Evolutionary conservation across 805 yeast genomes (phyloP), one percentile per base, ranked within the genome.

Genomic region (Candida odintsovae): DNA sequence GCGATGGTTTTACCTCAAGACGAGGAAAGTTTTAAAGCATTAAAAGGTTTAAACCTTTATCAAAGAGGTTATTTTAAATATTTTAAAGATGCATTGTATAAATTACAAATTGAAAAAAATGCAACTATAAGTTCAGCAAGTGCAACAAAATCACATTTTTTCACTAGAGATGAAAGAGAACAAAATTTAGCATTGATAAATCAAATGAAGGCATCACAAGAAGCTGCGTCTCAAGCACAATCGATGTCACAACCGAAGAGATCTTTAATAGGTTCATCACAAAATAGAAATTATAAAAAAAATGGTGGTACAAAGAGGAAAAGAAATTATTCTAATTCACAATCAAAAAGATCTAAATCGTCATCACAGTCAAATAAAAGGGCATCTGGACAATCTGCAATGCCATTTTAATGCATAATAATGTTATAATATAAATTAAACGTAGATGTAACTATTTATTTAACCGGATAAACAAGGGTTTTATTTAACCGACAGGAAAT

Each of bases 1-100:
- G 79, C 86, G 0, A 51, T 60, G 18, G 68, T 64, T 42, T 65
- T 83, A 28, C 89, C 90, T 1, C 68, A 70, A 2, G 73, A 71
- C 15, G 71, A 72, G 40, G 59, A 56, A 16, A 83, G 72, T 37
- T 83, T 69, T 58, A 62, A 67, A 7, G 59, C 56, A 42, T 54
- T 79, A 41, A 75, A 44, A 19, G 61, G 59, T 4, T 46, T 59
- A 19, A 69, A 63, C 29, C 43, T 33, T 15, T 53, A 50, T 33
- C 63, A 58, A 35, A 57, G 26, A 57, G 62, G 29, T 2, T 57
- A 62, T 50, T 77, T 72, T 53, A 54, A 54, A 37, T 55, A 63
- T 48, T 77, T 77, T 59, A 71, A 69, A 46, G 63, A 64, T 23
- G 41, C 61, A 20, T 58, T 77, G 40, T 56, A 19, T 2, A 53